phyloP scores from a whole-genome alignment of 208 protist species.

The Trypanosomatidae sp. region DNA sequence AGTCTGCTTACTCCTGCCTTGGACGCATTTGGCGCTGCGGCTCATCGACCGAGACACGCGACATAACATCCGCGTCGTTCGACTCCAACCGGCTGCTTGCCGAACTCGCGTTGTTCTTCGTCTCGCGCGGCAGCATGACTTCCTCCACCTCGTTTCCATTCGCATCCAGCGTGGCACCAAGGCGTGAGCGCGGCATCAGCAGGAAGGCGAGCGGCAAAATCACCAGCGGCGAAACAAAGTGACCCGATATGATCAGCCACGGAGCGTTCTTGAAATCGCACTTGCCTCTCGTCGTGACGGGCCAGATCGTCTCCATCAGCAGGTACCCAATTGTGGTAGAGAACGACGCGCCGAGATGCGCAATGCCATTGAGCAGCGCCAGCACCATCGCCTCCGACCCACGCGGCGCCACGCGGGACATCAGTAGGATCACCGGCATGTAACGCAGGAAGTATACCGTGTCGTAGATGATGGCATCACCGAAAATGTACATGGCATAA shows the following conservation, averaged over 20 bases:
- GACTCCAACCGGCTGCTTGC: no score
- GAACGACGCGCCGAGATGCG: constrained; percentile 54
- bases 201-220: constrained; percentile 47
- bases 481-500: constrained; percentile 67
- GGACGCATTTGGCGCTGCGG: no score
- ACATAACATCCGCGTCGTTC: no score
- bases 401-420: constrained; percentile 81
- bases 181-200: constrained; percentile 56
- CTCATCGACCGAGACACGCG: no score
- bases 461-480: constrained; percentile 66
- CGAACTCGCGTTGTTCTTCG: no score
- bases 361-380: constrained; percentile 68
- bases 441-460: constrained; percentile 50
- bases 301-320: constrained; percentile 57
- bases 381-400: constrained; percentile 79
- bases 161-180: no score
- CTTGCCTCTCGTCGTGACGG: constrained; percentile 33
- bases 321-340: constrained; percentile 41
- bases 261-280: constrained; percentile 58
- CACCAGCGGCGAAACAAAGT: constrained; percentile 10
- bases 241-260: constrained; percentile 22
- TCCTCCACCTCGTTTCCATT: no score
- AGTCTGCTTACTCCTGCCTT: no score
- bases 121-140: no score
- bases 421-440: constrained; percentile 77